phyloP scores from a whole-genome alignment of 2,329 filamentous ascomycete genomes.

The Fusarium palustre region DNA sequence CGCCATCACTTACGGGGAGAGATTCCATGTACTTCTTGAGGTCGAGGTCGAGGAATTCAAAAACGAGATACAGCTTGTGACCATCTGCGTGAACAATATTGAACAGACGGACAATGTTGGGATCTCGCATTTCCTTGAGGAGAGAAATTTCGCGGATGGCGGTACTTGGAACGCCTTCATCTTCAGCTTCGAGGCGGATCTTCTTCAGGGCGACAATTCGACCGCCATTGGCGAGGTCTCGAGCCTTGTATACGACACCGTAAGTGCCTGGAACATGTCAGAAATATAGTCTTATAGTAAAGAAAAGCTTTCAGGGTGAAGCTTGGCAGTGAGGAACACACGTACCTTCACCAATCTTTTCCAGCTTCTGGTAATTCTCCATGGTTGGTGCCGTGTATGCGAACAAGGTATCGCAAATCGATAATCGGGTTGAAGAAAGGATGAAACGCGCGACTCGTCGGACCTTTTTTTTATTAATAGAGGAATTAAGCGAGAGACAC shows the following conservation, averaged over 20 bases:
- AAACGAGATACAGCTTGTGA: conserved; percentile 93
- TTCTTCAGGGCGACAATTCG: conserved; percentile 95
- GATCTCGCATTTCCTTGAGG: conserved; percentile 93
- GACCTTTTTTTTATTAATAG: not conserved
- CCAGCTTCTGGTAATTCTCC: conserved; percentile 97
- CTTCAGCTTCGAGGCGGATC: conserved; percentile 93
- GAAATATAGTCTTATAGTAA: not conserved
- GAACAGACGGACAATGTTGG: conserved; percentile 86
- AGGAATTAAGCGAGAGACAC: conserved; percentile 31
- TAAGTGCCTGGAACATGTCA: conserved; percentile 76
- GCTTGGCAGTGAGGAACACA: conserved; percentile 14
- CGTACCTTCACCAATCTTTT: conserved; percentile 95
- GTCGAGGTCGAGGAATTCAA: conserved; percentile 91
- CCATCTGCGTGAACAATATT: conserved; percentile 96
- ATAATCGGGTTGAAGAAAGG: conserved; percentile 21
- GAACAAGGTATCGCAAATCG: conserved; percentile 15
- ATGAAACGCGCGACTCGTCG: conserved; percentile 17
- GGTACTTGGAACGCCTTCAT: conserved; percentile 92
- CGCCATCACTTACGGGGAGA: conserved; percentile 84
- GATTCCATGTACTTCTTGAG: conserved; percentile 98
- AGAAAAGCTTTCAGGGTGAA: not conserved
- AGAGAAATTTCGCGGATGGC: conserved; percentile 95
- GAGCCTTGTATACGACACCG: conserved; percentile 94
- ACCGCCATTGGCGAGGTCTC: conserved; percentile 82
- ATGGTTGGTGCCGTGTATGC: conserved; percentile 59